phyloP scores from a whole-genome alignment of 441 rosid genomes.

The Euphorbia celastroides region DNA sequence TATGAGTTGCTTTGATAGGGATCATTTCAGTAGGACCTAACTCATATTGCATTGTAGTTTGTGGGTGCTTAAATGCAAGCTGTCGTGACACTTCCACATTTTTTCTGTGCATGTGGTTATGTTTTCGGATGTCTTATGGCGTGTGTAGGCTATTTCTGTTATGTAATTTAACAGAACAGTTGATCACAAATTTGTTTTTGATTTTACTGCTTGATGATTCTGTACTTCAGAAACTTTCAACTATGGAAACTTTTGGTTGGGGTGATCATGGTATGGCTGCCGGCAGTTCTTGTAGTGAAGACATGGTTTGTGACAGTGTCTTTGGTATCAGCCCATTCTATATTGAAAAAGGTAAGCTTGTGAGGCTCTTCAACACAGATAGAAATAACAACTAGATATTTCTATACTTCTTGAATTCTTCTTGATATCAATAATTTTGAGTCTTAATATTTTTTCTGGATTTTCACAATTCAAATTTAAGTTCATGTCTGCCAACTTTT shows the following conservation, averaged over 20 bases:
- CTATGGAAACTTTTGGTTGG: conserved; percentile 80
- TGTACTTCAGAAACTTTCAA: conserved; percentile 35
- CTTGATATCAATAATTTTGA: background rate
- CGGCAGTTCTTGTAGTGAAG: conserved; percentile 32
- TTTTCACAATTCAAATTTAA: background rate
- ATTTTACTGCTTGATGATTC: conserved; percentile 41
- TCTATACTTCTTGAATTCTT: conserved; percentile 5
- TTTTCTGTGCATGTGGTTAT: background rate
- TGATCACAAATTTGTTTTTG: conserved; percentile 18
- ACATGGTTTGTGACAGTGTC: conserved; percentile 43
- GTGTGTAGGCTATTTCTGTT: background rate
- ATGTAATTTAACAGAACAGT: background rate
- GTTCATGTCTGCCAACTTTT: background rate
- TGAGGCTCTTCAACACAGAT: conserved; percentile 2
- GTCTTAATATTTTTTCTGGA: background rate
- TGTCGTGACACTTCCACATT: background rate
- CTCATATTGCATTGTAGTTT: background rate
- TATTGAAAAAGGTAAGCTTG: conserved; percentile 63
- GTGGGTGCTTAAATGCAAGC: background rate
- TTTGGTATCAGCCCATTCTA: conserved; percentile 83
- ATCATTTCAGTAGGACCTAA: background rate
- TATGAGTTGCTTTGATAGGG: background rate
- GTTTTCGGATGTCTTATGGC: background rate
- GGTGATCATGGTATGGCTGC: conserved; percentile 42
- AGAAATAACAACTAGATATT: background rate